Conservation (phyloP, 1,139 yeast species). For the Candida tetrigidarum region DNA sequence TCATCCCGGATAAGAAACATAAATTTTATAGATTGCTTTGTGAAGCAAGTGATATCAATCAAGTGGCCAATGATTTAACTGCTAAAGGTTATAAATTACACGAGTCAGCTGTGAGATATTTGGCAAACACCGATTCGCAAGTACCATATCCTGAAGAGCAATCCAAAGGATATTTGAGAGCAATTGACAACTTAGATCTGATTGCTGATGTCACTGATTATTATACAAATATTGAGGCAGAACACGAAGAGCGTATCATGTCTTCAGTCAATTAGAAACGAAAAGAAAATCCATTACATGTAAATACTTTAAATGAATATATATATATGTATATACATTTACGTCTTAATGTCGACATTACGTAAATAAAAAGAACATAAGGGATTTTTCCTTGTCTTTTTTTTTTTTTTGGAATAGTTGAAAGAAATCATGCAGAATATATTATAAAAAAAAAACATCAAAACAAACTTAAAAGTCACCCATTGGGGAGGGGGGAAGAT, state of each 20-base stretch:
- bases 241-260: slow-evolving; percentile 14
- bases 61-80: slow-evolving; percentile 62
- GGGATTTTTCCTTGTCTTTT: not conserved
- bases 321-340: slow-evolving; percentile 4
- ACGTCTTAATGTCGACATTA: not conserved
- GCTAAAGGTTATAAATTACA: slow-evolving; percentile 58
- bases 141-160: slow-evolving; percentile 59
- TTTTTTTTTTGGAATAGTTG: too few relatives aligned
- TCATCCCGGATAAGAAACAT: slow-evolving; percentile 35
- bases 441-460: not conserved
- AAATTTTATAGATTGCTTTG: slow-evolving; percentile 48
- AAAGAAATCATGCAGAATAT: not conserved
- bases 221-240: slow-evolving; percentile 56
- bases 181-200: slow-evolving; percentile 66
- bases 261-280: slow-evolving; percentile 9
- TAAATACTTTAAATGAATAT: slow-evolving; percentile 7
- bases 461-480: not conserved
- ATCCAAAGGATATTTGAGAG: slow-evolving; percentile 56
- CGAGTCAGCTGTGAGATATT: slow-evolving; percentile 72
- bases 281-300: slow-evolving; percentile 4
- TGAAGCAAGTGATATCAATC: slow-evolving; percentile 64
- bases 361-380: not conserved
- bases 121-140: slow-evolving; percentile 64
- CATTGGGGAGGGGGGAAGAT: not conserved
- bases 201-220: slow-evolving; percentile 82